Conservation (phyloP, 495 filamentous ascomycete species). For the Neurospora sp. region DNA sequence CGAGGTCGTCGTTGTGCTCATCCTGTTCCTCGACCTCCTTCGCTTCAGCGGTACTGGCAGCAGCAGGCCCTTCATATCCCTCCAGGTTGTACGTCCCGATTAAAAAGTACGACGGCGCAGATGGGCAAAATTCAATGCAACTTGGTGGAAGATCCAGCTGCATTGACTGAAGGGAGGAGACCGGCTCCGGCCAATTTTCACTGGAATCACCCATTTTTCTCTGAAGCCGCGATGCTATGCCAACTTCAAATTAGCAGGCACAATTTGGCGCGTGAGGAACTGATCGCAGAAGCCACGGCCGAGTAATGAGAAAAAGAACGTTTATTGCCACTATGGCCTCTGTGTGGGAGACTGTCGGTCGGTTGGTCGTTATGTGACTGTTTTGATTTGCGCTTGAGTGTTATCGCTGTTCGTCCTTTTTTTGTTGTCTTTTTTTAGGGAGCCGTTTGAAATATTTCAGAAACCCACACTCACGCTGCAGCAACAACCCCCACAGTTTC, state of each 20-base stretch:
- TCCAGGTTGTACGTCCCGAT: conserved; percentile 82
- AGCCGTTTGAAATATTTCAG: background rate
- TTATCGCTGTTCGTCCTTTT: background rate
- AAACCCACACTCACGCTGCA: background rate
- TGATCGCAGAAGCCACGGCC: background rate
- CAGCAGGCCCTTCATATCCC: conserved; percentile 24
- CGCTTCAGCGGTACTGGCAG: background rate
- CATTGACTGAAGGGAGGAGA: conserved; percentile 30
- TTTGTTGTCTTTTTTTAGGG: background rate
- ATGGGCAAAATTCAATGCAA: conserved; percentile 73
- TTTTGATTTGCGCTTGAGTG: background rate
- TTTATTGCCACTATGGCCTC: background rate
- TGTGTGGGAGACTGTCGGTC: too few species aligned
- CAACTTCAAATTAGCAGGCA: background rate
- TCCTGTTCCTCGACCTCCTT: conserved; percentile 20
- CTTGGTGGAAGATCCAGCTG: conserved; percentile 59
- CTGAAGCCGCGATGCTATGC: background rate
- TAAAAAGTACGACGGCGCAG: conserved; percentile 55
- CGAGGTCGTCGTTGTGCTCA: conserved; percentile 21
- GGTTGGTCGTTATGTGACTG: background rate
- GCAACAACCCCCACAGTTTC: background rate
- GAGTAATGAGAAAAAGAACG: background rate
- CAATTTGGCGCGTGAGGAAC: background rate
- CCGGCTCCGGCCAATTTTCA: conserved; percentile 3
- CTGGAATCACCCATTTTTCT: conserved; percentile 1